Conservation (phyloP, 192 early-diverging fungal species). For the Umbelopsis sp. region DNA sequence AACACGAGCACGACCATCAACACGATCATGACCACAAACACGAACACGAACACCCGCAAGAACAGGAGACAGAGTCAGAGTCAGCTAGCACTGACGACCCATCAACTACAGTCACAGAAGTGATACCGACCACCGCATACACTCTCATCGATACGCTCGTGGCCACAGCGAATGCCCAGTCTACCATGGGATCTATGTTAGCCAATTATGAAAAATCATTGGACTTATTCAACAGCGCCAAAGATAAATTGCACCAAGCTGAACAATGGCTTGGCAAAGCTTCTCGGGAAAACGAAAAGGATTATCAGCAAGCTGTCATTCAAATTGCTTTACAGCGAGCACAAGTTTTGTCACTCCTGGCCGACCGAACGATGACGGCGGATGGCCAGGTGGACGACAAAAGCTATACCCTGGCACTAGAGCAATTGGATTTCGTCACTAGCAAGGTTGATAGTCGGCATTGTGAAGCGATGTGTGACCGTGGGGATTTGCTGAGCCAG, state of each 20-base stretch:
- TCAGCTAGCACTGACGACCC: constrained; percentile 33
- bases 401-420: constrained; percentile 40
- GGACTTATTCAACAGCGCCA: constrained; percentile 46
- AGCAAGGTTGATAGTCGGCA: constrained; percentile 39
- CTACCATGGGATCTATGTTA: constrained; percentile 53
- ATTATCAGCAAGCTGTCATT: constrained; percentile 39
- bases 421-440: constrained; percentile 46
- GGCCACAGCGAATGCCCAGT: constrained; percentile 50
- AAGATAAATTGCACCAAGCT: constrained; percentile 37
- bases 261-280: constrained; percentile 43
- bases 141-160: constrained; percentile 57
- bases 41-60: background rate
- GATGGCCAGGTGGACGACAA: constrained; percentile 37
- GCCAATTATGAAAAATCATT: constrained; percentile 41
- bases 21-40: constrained; percentile 9
- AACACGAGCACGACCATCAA: background rate
- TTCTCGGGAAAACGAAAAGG: constrained; percentile 35
- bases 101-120: constrained; percentile 40
- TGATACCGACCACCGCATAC: constrained; percentile 43
- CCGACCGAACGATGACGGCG: constrained; percentile 50
- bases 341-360: constrained; percentile 44
- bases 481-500: constrained; percentile 52
- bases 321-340: constrained; percentile 53
- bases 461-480: constrained; percentile 59
- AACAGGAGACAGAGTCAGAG: background rate